Evolutionary conservation across 352 stramenopile species (phyloP), one percentile per base, ranked within the genome.

Genomic region (Discostella stelligera): DNA sequence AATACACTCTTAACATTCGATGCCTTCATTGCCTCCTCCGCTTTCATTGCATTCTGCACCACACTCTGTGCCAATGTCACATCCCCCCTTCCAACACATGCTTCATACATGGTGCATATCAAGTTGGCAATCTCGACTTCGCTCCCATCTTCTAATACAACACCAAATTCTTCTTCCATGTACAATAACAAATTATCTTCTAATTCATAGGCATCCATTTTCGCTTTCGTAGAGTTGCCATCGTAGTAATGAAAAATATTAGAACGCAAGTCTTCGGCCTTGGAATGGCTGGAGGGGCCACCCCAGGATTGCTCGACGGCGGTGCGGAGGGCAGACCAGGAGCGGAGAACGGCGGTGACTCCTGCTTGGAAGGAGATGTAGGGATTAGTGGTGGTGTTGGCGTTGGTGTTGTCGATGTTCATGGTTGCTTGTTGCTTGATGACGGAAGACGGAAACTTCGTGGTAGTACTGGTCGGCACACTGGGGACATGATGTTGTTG

Each of bases 151-250:
- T 92, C 87, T 27, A 92, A 39, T 13, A 85, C 72, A 0, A 92
- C 76, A 32, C 77, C 82, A 74, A 91, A 91, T 68, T 92, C 84
- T 74, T 92, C 84, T 74, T 92, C 87, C 71, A 92, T 84, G 39
- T 89, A 92, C 44, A 82, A 79, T 8, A 80, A 67, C 32, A 92
- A 82, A 62, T 89, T 82, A 59, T 92, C 87, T 77, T 87, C 78
- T 18, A 89, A 71, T 79, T 87, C 74, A 11, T 69, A 53, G n/a
- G 55, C 25, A 13, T 50, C 66, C 66, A 80, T 74, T 52, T 71
- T 67, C 21, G 39, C 52, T 53, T 60, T 69, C 3, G 66, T 25
- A 0, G 71, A 62, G 27, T 59, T 5, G 14, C 50, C 50, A 58
- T 58, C 65, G 48, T 90, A 83, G 49, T 78, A 63, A 23, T 66